These are phyloP conservation scores for Pythium coloratum DNA, from an alignment of 352 stramenopile species.

Conservation along the genomic window DNA sequence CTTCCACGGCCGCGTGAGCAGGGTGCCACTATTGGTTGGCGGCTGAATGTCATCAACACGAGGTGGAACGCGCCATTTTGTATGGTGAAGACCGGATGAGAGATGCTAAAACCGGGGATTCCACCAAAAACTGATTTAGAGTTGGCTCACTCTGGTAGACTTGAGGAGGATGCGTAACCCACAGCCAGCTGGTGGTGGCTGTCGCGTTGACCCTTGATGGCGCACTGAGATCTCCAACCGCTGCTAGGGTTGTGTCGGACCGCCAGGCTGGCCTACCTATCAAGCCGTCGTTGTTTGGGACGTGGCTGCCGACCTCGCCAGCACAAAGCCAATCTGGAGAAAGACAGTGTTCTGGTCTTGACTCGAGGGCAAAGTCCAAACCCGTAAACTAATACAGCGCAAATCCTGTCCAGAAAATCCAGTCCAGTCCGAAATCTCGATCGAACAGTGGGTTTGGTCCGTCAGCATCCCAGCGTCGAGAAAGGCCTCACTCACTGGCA, in stretches of 20 bases:
- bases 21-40: no score
- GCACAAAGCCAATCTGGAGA: neutral
- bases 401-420: neutral
- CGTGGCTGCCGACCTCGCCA: neutral
- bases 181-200: neutral
- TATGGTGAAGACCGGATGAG: neutral
- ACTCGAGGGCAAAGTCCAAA: neutral
- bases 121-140: neutral
- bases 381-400: neutral
- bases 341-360: neutral
- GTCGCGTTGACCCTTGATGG: neutral
- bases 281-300: neutral
- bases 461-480: neutral
- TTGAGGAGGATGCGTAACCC: slow-evolving; percentile 4
- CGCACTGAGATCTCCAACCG: neutral
- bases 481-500: neutral
- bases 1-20: neutral
- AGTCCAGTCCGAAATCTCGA: no score
- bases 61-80: neutral
- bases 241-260: neutral
- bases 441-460: no score
- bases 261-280: neutral
- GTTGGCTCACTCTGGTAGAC: neutral
- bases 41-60: neutral
- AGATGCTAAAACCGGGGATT: neutral